These are phyloP conservation scores for Tolypocladium ophioglossoides DNA, from an alignment of 2,329 filamentous ascomycete genomes.

Conservation along the genomic window DNA sequence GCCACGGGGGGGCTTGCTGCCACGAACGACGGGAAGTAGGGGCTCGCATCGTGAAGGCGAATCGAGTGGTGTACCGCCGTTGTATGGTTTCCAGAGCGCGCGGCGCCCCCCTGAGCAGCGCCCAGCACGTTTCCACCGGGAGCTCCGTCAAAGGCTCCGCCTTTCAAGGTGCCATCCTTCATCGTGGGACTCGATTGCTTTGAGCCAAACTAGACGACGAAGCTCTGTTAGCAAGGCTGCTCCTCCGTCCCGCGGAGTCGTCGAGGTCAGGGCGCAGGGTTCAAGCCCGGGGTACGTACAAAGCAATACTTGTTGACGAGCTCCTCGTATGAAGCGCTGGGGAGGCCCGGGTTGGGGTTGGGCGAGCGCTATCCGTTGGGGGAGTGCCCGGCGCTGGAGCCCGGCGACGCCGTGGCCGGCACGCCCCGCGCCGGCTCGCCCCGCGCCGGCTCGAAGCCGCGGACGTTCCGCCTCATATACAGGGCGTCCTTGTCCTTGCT, in stretches of 20 bases:
- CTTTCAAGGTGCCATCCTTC: slow-evolving; percentile 35
- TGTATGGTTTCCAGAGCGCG: not conserved
- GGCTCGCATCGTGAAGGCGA: slow-evolving; percentile 7
- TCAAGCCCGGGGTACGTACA: slow-evolving; percentile 69
- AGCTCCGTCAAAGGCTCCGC: slow-evolving; percentile 25
- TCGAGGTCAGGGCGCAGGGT: slow-evolving; percentile 17
- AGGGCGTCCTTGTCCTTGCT: slow-evolving; percentile 49
- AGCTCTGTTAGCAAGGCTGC: slow-evolving; percentile 26
- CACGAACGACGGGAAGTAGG: slow-evolving; percentile 8
- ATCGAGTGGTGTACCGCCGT: slow-evolving; percentile 14
- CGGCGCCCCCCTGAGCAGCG: too few species aligned
- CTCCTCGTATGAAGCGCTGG: slow-evolving; percentile 89
- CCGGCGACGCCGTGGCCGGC: slow-evolving; percentile 12
- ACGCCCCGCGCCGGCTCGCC: slow-evolving; percentile 5
- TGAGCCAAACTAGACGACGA: slow-evolving; percentile 44
- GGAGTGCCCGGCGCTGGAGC: slow-evolving; percentile 5
- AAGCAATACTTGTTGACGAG: slow-evolving; percentile 99
- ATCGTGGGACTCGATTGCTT: slow-evolving; percentile 42
- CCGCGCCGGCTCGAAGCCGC: slow-evolving; percentile 11
- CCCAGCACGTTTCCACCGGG: not conserved
- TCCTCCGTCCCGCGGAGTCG: slow-evolving; percentile 6
- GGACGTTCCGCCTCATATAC: slow-evolving; percentile 41
- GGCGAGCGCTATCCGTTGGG: slow-evolving; percentile 38
- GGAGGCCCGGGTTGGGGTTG: slow-evolving; percentile 45
- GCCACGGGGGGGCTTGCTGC: slow-evolving; percentile 7